These are phyloP conservation scores for Vachellia pachyceras DNA, from an alignment of 306 rosid genomes.

Conservation along the genomic window DNA sequence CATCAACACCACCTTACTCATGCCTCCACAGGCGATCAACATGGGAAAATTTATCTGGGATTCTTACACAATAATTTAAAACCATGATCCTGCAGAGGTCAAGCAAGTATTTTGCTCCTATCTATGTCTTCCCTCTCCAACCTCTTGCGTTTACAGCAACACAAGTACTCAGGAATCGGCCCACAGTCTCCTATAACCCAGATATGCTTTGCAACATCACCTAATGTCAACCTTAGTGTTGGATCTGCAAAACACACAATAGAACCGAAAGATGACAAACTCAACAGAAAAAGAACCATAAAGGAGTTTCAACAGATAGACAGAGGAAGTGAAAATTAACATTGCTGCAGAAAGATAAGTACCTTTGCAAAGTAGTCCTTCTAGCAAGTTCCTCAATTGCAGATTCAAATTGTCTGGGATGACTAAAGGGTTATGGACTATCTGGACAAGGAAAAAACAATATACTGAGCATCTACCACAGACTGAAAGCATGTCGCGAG, in stretches of 20 bases:
- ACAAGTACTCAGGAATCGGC: conserved; percentile 69
- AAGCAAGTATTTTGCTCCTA: conserved; percentile 46
- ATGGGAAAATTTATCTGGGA: conserved; percentile 1
- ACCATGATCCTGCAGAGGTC: conserved; percentile 40
- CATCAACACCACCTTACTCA: conserved; percentile 23
- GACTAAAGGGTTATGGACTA: conserved; percentile 72
- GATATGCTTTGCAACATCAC: conserved; percentile 62
- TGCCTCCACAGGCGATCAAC: neutral
- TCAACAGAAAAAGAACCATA: neutral
- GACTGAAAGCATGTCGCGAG: neutral
- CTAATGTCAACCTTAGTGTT: conserved; percentile 64
- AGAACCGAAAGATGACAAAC: conserved; percentile 5
- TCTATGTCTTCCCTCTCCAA: conserved; percentile 43
- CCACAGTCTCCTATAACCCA: conserved; percentile 89
- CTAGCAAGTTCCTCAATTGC: conserved; percentile 63
- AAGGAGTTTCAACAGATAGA: neutral
- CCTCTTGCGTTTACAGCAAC: conserved; percentile 82
- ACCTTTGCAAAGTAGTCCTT: conserved; percentile 92
- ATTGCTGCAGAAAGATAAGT: conserved; percentile 12
- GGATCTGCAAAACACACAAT: conserved; percentile 67
- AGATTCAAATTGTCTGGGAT: conserved; percentile 81
- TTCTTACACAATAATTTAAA: conserved; percentile 12
- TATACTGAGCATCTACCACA: conserved; percentile 8
- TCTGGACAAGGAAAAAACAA: conserved; percentile 50
- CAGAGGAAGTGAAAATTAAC: neutral